phyloP scores from a whole-genome alignment of 2,329 filamentous ascomycete genomes.

The Periconia macrospinosa region DNA sequence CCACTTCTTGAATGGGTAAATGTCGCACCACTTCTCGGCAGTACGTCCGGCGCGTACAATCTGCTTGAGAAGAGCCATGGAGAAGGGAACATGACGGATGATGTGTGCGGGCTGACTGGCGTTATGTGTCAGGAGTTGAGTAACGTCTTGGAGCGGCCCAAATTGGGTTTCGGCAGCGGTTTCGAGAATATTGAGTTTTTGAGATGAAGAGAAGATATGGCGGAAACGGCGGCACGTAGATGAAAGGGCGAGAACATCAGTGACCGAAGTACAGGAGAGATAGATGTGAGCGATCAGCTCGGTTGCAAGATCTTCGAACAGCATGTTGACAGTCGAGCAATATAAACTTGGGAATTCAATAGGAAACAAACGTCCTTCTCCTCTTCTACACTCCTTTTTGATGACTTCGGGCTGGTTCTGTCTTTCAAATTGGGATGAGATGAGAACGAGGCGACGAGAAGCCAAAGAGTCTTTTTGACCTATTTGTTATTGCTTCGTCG shows the following conservation, averaged over 20 bases:
- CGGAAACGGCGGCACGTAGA: conserved; percentile 59
- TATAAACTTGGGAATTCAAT: conserved; percentile 1
- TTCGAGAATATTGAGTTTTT: conserved; percentile 58
- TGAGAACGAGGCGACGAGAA: conserved; percentile 25
- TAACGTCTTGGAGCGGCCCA: conserved; percentile 60
- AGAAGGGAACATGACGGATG: conserved; percentile 56
- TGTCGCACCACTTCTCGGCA: conserved; percentile 60
- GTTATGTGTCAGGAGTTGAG: conserved; percentile 64
- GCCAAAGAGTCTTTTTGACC: conserved; percentile 12
- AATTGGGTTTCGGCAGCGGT: conserved; percentile 58
- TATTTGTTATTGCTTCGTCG: conserved; percentile 24
- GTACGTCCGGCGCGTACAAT: conserved; percentile 57
- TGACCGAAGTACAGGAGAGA: conserved; percentile 54
- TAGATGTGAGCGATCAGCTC: conserved; percentile 62
- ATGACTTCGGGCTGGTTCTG: not conserved
- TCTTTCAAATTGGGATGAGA: conserved; percentile 9
- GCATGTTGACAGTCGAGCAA: conserved; percentile 47
- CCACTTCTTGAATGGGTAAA: conserved; percentile 68
- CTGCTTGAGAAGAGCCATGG: conserved; percentile 58
- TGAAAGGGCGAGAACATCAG: conserved; percentile 58
- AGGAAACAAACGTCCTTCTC: conserved; percentile 4
- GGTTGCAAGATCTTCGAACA: conserved; percentile 58
- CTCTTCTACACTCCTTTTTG: conserved; percentile 3
- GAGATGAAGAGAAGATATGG: conserved; percentile 55
- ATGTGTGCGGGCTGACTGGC: conserved; percentile 60